Conservation (phyloP, 495 filamentous ascomycete genomes). For the Penicillium bovifimosum region DNA sequence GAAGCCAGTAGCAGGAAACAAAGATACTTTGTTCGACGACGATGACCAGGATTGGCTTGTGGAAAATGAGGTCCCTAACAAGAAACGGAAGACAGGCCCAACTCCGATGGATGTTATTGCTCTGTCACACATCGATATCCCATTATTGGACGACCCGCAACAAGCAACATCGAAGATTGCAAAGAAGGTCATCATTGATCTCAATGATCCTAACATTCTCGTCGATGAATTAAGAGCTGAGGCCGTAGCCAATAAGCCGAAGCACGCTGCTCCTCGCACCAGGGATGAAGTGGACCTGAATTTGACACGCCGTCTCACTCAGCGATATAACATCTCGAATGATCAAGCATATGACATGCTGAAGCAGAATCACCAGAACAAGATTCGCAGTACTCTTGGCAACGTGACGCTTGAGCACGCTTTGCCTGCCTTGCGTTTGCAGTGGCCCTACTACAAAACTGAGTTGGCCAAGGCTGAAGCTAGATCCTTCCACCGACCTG, state of each 20-base stretch:
- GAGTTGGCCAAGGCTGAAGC: conserved; percentile 73
- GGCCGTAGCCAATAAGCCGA: conserved; percentile 38
- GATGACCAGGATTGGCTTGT: conserved; percentile 45
- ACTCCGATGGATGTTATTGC: conserved; percentile 38
- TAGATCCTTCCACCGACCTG: conserved; percentile 85
- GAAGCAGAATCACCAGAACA: conserved; percentile 94
- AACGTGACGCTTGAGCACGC: conserved; percentile 84
- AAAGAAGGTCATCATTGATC: conserved; percentile 74
- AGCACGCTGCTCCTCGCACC: conserved; percentile 27
- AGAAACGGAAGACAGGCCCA: conserved; percentile 45
- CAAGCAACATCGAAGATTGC: conserved; percentile 59
- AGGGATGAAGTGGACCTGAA: conserved; percentile 38
- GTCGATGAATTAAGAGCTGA: conserved; percentile 59
- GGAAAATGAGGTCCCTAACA: conserved; percentile 41
- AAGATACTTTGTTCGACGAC: conserved; percentile 34
- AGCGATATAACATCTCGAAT: conserved; percentile 91
- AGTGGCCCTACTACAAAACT: conserved; percentile 90
- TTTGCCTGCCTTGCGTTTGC: conserved; percentile 80
- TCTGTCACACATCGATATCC: conserved; percentile 43
- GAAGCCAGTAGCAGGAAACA: conserved; percentile 12
- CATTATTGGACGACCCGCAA: conserved; percentile 56
- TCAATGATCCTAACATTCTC: conserved; percentile 84
- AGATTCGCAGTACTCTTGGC: conserved; percentile 84
- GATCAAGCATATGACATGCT: conserved; percentile 92
- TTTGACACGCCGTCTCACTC: conserved; percentile 47